Conservation (phyloP, 1,284 basidiomycete species). For the Pseudozyma hubeiensis region DNA sequence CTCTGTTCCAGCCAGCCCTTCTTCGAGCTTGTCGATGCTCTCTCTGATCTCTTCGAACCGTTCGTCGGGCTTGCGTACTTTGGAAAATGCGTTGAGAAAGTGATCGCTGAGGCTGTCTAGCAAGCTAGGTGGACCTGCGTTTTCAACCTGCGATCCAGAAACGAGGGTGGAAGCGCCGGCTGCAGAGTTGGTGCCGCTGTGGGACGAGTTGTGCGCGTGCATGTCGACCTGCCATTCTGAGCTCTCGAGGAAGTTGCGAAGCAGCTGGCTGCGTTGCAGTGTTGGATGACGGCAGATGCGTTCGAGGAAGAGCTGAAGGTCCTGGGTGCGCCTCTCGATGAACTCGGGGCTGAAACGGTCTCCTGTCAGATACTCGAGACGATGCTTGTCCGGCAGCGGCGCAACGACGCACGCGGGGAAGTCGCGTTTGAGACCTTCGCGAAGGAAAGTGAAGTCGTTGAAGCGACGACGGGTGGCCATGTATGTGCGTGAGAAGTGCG, state of each 20-base stretch:
- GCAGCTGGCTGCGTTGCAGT: slow-evolving; percentile 87
- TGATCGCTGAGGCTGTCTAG: slow-evolving; percentile 92
- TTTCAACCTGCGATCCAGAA: slow-evolving; percentile 36
- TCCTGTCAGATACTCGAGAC: slow-evolving; percentile 90
- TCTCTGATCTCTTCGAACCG: slow-evolving; percentile 92
- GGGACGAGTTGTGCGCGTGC: slow-evolving; percentile 61
- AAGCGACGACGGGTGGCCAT: slow-evolving; percentile 84
- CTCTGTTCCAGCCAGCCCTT: slow-evolving; percentile 83
- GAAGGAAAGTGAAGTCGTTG: slow-evolving; percentile 95
- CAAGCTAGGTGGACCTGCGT: slow-evolving; percentile 43
- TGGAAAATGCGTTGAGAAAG: slow-evolving; percentile 91
- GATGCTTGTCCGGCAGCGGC: slow-evolving; percentile 94
- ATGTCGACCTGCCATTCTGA: slow-evolving; percentile 82
- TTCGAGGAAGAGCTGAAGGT: slow-evolving; percentile 92
- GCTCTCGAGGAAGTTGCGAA: slow-evolving; percentile 92
- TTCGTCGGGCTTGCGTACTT: slow-evolving; percentile 95
- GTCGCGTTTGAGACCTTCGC: slow-evolving; percentile 86
- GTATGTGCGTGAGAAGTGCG: slow-evolving; percentile 76
- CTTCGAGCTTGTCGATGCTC: slow-evolving; percentile 92
- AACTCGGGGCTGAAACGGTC: slow-evolving; percentile 97
- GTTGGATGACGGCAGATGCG: slow-evolving; percentile 91
- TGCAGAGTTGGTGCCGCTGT: slow-evolving; percentile 18
- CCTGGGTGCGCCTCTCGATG: slow-evolving; percentile 87
- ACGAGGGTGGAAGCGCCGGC: slow-evolving; percentile 17
- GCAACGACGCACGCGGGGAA: slow-evolving; percentile 97